Evolutionary conservation across 2,329 filamentous ascomycete species (phyloP), one percentile per base, ranked within the genome.

Genomic region (Capronia epimyces): DNA sequence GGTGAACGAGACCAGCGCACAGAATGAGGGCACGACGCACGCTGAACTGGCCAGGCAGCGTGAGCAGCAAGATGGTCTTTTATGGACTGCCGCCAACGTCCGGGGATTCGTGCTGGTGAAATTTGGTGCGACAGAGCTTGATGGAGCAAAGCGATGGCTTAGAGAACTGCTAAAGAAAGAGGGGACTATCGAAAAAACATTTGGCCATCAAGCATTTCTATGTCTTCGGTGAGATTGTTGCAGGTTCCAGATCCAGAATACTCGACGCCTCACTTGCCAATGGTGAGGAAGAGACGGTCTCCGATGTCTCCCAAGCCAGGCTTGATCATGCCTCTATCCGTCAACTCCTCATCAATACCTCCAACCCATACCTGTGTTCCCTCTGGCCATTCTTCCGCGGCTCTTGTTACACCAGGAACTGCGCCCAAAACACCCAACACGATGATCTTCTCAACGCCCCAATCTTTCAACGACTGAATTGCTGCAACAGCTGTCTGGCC

Each of bases 231-330:
- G 53, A 56, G 13, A 7, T 16, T 16, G 20, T n/a, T 6, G 5
- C 16, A 3, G 3, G 7, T 25, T 15, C 21, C 20, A 43, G 12
- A 24, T 27, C 20, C 18, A 37, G 27, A 16, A 34, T 22, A 29
- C 18, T 31, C 22, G 8, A 45, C 29, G n/a, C 15, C 21, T 50
- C 29, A 94, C 68, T 95, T 95, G 18, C 89, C 90, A 67, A 91
- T 79, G 0, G 90, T 95, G 71, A 94, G 73, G 70, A 91, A 96
- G 69, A 97, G 68, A 43, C 91, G 75, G 71, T 97, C 91, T 1
- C 91, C 91, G 50, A 96, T 83, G 70, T 96, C 91, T 1, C 90
- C 91, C 57, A 96, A 64, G 0, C 91, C 91, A 0, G 90, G 90
- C 73, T 85, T 86, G 57, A 96, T 83, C 89, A 96, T 95, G 7